Conservation (phyloP, 2,329 filamentous ascomycete species). For the Volutella citrinella region DNA sequence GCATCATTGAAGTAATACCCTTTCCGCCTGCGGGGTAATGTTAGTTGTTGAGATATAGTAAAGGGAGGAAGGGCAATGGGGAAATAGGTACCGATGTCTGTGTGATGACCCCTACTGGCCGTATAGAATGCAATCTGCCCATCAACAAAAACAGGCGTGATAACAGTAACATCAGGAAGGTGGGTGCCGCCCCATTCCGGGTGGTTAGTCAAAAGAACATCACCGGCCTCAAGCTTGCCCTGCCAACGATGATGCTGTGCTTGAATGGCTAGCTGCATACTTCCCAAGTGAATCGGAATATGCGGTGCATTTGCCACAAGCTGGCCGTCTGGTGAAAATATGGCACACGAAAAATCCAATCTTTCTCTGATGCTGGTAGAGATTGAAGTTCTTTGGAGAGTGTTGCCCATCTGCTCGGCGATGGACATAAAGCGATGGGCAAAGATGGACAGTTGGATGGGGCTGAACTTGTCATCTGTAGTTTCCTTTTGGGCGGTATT, state of each 20-base stretch:
- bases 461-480: conserved; percentile 52
- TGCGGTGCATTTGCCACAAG: conserved; percentile 75
- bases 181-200: conserved; percentile 35
- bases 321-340: conserved; percentile 72
- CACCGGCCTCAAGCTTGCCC: conserved; percentile 30
- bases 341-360: conserved; percentile 76
- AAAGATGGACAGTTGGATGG: conserved; percentile 74
- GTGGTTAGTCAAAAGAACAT: conserved; percentile 36
- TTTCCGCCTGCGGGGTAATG: too few species aligned
- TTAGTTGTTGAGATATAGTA: too few species aligned
- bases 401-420: conserved; percentile 78
- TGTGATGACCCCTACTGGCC: conserved; percentile 31
- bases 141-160: conserved; percentile 50
- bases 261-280: conserved; percentile 75
- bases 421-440: conserved; percentile 82
- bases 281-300: conserved; percentile 72
- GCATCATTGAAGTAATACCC: conserved; percentile 39
- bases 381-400: conserved; percentile 75
- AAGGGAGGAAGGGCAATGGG: too few species aligned
- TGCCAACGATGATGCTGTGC: conserved; percentile 70
- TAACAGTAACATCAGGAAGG: conserved; percentile 49
- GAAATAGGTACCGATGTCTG: conserved; percentile 61
- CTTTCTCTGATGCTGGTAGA: conserved; percentile 79
- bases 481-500: too few species aligned
- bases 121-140: conserved; percentile 27